Conservation (phyloP, 148 eudicot genomes). For the Pouteria glomerata region DNA sequence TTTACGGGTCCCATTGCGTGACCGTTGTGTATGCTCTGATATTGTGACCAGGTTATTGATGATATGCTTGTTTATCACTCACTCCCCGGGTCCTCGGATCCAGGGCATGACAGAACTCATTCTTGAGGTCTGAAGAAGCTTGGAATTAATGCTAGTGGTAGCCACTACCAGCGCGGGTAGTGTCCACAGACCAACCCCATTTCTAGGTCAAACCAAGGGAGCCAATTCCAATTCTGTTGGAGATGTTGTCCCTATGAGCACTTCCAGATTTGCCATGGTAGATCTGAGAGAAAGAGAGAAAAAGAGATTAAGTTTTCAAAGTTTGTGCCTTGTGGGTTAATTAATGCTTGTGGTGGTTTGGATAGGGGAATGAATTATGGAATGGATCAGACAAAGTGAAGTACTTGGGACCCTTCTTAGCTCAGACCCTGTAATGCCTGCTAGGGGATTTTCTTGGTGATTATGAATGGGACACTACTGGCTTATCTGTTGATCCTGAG, state of each 20-base stretch:
- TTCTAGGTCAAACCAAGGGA: slow-evolving; percentile 63
- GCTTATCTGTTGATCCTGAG: slow-evolving; percentile 94
- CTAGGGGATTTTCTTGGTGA: slow-evolving; percentile 92
- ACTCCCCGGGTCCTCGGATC: no score
- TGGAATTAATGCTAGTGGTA: slow-evolving; percentile 54
- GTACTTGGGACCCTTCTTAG: slow-evolving; percentile 90
- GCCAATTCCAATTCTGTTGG: slow-evolving; percentile 52
- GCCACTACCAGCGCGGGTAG: slow-evolving; percentile 43
- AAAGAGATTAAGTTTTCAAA: no score
- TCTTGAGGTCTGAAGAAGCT: slow-evolving; percentile 12
- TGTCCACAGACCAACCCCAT: slow-evolving; percentile 65
- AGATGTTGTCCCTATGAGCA: slow-evolving; percentile 63
- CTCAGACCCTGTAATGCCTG: slow-evolving; percentile 85
- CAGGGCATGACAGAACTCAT: no score
- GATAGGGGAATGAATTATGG: slow-evolving; percentile 77
- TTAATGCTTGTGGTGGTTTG: not conserved
- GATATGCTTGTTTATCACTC: no score
- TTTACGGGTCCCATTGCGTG: no score
- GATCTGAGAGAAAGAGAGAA: no score
- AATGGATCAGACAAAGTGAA: slow-evolving; percentile 87
- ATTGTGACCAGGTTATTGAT: no score
- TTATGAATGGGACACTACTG: slow-evolving; percentile 97
- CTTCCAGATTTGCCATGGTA: slow-evolving; percentile 47
- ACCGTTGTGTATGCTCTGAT: no score
- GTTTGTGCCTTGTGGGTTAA: slow-evolving; percentile 6